These are phyloP conservation scores for Davidsoniella eucalypti DNA, from an alignment of 2,329 filamentous ascomycete species.

Conservation along the genomic window DNA sequence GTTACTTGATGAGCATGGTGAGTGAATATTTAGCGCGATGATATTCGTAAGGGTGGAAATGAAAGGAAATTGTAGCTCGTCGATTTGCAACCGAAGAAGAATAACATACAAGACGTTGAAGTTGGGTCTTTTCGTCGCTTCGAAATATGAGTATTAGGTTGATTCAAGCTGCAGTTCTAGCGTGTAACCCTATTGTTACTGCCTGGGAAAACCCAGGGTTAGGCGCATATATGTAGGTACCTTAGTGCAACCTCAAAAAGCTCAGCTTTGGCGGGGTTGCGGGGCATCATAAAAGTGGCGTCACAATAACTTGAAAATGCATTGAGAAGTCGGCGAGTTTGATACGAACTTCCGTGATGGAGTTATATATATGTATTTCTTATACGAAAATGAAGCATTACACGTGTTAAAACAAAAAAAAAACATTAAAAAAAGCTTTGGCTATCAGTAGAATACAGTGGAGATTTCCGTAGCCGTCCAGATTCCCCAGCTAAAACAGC, in stretches of 20 bases:
- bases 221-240: too few relatives aligned
- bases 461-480: slow-evolving; percentile 11
- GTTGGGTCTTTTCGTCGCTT: too few relatives aligned
- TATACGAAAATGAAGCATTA: too few relatives aligned
- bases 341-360: too few relatives aligned
- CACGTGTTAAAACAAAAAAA: neutral
- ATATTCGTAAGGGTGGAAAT: too few relatives aligned
- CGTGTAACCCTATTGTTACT: too few relatives aligned
- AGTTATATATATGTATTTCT: too few relatives aligned
- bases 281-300: neutral
- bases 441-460: slow-evolving; percentile 12
- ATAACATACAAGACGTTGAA: neutral
- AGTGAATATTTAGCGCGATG: neutral
- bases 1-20: slow-evolving; percentile 35
- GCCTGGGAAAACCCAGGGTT: too few relatives aligned
- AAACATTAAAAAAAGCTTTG: neutral
- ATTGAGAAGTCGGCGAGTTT: neutral
- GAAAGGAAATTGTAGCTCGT: too few relatives aligned
- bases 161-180: too few relatives aligned
- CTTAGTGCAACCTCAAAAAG: too few relatives aligned
- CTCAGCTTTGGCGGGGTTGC: neutral
- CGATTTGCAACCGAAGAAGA: neutral
- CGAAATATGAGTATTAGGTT: too few relatives aligned
- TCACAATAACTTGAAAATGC: neutral
- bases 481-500: neutral